These are phyloP conservation scores for Candida hispaniensis DNA, from an alignment of 805 yeast species.

Conservation along the genomic window DNA sequence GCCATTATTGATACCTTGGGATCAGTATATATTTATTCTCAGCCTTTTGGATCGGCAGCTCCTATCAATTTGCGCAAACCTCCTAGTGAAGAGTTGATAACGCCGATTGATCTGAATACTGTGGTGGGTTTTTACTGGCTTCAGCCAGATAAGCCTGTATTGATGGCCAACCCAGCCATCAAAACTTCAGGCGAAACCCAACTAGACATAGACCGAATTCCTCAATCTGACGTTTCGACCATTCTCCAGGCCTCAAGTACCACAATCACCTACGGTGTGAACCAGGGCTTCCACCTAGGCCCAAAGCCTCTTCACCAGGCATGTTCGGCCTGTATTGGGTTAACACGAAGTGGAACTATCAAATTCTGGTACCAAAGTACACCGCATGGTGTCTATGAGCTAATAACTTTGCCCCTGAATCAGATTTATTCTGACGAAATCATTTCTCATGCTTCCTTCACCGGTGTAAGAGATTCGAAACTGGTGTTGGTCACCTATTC, in stretches of 20 bases:
- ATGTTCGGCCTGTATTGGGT: conserved; percentile 5
- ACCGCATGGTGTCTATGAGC: conserved; percentile 17
- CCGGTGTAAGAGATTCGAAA: conserved; percentile 22
- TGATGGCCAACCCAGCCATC: conserved; percentile 49
- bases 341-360: conserved; percentile 5
- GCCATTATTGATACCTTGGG: conserved; percentile 71
- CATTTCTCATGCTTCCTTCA: conserved; percentile 24
- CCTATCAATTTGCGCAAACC: conserved; percentile 15
- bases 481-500: conserved; percentile 26
- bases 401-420: conserved; percentile 21
- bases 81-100: conserved; percentile 15
- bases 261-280: conserved; percentile 58
- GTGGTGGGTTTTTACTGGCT: conserved; percentile 60
- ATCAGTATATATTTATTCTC: conserved; percentile 40
- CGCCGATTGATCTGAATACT: conserved; percentile 23
- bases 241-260: conserved; percentile 48
- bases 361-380: conserved; percentile 10
- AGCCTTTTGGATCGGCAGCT: conserved; percentile 19
- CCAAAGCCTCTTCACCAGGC: conserved; percentile 20
- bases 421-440: conserved; percentile 20
- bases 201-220: conserved; percentile 20
- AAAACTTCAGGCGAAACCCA: conserved; percentile 20
- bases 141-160: conserved; percentile 55
- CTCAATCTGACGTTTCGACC: conserved; percentile 40
- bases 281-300: conserved; percentile 48